Evolutionary conservation across 805 yeast genomes (phyloP).

Genomic region (Saturnispora dispora): DNA sequence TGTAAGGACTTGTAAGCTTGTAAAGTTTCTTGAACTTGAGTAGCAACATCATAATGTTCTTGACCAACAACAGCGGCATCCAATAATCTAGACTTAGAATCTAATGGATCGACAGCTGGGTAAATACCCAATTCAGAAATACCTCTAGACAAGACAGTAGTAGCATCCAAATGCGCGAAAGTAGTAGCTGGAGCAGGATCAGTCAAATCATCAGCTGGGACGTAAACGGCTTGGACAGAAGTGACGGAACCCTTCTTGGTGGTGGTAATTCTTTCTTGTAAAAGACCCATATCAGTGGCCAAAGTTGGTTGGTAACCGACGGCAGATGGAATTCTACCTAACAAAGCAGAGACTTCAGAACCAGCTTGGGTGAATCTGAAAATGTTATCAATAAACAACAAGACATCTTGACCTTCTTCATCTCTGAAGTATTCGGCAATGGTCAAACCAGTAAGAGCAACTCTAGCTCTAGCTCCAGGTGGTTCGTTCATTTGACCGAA

Average conservation of each 20-base stretch:
- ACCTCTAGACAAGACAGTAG: constrained; percentile 99
- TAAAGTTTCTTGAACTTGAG: constrained; percentile 93
- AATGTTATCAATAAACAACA: constrained; percentile 98
- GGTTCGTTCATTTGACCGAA: constrained; percentile 99
- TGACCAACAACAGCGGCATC: constrained; percentile 96
- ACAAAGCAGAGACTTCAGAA: constrained; percentile 98
- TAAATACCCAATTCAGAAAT: constrained; percentile 99
- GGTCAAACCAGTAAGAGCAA: constrained; percentile 98
- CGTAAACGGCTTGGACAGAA: constrained; percentile 99
- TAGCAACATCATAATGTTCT: constrained; percentile 96
- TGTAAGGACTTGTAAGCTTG: constrained; percentile 99
- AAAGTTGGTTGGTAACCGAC: constrained; percentile 99
- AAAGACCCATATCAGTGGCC: constrained; percentile 99
- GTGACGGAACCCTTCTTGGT: constrained; percentile 99
- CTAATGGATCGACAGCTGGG: constrained; percentile 99
- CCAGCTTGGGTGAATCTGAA: constrained; percentile 99
- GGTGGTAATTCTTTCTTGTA: constrained; percentile 99
- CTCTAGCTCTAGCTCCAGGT: constrained; percentile 99
- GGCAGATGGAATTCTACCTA: constrained; percentile 99
- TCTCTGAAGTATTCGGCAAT: constrained; percentile 99
- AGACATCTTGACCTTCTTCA: constrained; percentile 99
- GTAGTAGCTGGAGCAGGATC: constrained; percentile 99
- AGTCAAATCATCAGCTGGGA: constrained; percentile 99
- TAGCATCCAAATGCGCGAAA: constrained; percentile 99
- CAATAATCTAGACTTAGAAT: constrained; percentile 96